Conservation (phyloP, 2,329 filamentous ascomycete genomes). For the Alternaria sp. region DNA sequence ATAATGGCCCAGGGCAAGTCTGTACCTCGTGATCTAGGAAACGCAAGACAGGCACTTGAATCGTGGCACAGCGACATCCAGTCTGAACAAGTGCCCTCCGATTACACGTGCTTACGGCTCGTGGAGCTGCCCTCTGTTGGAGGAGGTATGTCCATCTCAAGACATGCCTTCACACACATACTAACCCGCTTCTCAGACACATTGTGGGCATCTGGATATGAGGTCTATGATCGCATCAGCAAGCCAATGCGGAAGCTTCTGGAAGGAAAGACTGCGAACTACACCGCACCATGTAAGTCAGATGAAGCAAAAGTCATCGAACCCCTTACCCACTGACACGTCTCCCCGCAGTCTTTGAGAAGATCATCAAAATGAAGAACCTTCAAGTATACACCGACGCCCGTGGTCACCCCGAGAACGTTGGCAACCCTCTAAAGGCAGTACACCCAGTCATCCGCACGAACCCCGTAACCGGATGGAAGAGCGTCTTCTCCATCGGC, state of each 20-base stretch:
- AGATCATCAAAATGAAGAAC: slow-evolving; percentile 10
- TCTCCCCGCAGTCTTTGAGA: slow-evolving; percentile 5
- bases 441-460: slow-evolving; percentile 64
- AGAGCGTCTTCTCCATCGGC: slow-evolving; percentile 57
- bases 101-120: slow-evolving; percentile 12
- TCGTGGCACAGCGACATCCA: slow-evolving; percentile 13
- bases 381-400: slow-evolving; percentile 22
- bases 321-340: neutral
- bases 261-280: slow-evolving; percentile 9
- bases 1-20: slow-evolving; percentile 8
- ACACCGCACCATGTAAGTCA: slow-evolving; percentile 11
- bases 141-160: neutral
- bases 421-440: slow-evolving; percentile 56
- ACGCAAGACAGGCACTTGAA: slow-evolving; percentile 7
- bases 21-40: slow-evolving; percentile 8
- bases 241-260: slow-evolving; percentile 12
- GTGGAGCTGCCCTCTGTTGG: neutral
- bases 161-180: neutral
- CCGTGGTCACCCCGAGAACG: slow-evolving; percentile 61
- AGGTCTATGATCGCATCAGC: slow-evolving; percentile 12
- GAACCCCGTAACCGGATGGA: slow-evolving; percentile 67
- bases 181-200: neutral
- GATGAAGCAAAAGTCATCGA: neutral
- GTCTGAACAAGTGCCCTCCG: slow-evolving; percentile 12
- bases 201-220: slow-evolving; percentile 12